Conservation (phyloP, 2,329 filamentous ascomycete genomes). For the Microsporum audouinii region DNA sequence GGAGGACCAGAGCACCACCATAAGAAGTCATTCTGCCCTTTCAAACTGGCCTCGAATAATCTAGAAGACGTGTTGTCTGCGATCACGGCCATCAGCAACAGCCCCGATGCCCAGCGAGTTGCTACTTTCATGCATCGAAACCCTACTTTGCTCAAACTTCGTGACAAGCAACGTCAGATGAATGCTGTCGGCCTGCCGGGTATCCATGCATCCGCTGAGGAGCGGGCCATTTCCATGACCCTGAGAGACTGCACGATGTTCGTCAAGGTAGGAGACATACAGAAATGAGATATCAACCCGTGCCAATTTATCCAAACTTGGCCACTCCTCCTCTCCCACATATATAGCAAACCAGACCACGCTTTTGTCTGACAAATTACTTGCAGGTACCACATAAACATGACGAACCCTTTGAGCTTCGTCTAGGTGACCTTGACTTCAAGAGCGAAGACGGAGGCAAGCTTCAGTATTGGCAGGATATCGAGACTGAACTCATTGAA, state of each 20-base stretch:
- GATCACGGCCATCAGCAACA: conserved; percentile 28
- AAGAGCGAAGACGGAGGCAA: conserved; percentile 57
- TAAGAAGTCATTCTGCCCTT: conserved; percentile 46
- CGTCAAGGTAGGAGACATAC: conserved; percentile 41
- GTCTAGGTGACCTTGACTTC: conserved; percentile 65
- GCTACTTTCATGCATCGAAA: conserved; percentile 27
- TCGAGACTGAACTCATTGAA: conserved; percentile 52
- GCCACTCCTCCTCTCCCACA: not conserved
- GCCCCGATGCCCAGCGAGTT: conserved; percentile 28
- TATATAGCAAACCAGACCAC: not conserved
- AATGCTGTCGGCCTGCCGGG: conserved; percentile 28
- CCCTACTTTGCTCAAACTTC: conserved; percentile 25
- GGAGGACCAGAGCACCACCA: conserved; percentile 11
- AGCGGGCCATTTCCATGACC: conserved; percentile 64
- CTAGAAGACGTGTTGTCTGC: conserved; percentile 36
- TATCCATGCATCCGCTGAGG: conserved; percentile 26
- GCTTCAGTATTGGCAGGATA: conserved; percentile 54
- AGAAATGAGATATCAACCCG: not conserved
- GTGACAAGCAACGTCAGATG: conserved; percentile 25
- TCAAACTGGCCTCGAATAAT: conserved; percentile 47
- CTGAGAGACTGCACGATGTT: conserved; percentile 69
- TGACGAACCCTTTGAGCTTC: conserved; percentile 30
- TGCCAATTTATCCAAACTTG: not conserved
- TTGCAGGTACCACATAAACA: conserved; percentile 27
- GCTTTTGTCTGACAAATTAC: not conserved